phyloP scores from a whole-genome alignment of 202 grass and related monocot genomes.

The Setaria italica region DNA sequence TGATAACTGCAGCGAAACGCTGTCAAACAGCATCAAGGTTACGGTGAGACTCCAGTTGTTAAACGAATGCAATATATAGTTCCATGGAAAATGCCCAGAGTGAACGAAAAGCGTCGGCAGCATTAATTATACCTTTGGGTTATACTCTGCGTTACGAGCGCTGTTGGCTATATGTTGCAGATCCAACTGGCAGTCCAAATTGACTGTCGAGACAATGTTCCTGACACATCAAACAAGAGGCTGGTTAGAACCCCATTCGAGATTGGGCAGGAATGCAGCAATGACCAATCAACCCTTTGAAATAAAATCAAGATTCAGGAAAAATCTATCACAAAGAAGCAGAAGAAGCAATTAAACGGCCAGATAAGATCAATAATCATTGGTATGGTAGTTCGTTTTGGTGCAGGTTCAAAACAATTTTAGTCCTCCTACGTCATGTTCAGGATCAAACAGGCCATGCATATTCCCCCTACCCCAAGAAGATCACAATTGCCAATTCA shows the following conservation, averaged over 20 bases:
- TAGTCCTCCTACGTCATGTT: not conserved
- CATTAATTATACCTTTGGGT: constrained; percentile 17
- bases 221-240: not conserved
- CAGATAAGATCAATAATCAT: not conserved
- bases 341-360: not conserved
- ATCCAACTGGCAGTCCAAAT: constrained; percentile 33
- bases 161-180: constrained; percentile 12
- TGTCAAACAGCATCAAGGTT: constrained; percentile 40
- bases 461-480: not conserved
- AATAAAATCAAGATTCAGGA: not conserved
- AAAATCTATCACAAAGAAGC: not conserved
- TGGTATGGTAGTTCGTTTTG: not conserved
- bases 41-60: not conserved
- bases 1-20: constrained; percentile 92
- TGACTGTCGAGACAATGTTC: constrained; percentile 40
- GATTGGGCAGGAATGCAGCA: not conserved
- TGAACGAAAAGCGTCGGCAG: not conserved
- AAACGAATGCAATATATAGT: not conserved
- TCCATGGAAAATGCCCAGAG: not conserved
- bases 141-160: constrained; percentile 38
- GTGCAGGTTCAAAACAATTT: not conserved
- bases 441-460: not conserved
- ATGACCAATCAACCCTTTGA: not conserved
- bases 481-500: not conserved
- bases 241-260: not conserved